phyloP scores from a whole-genome alignment of 2,329 filamentous ascomycete species.

The Ambrosiella cleistominuta region DNA sequence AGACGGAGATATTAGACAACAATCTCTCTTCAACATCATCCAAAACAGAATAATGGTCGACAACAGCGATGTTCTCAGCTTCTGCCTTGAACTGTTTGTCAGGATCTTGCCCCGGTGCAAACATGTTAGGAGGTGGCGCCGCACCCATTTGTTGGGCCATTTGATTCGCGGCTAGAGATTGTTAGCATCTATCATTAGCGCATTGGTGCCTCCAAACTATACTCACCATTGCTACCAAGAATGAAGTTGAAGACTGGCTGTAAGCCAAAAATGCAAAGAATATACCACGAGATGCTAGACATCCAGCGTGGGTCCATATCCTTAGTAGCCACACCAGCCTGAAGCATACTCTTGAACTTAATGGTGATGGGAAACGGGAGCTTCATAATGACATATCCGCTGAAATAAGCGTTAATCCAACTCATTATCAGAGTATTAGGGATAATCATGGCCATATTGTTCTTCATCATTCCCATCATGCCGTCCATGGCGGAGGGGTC shows the following conservation, averaged over 20 bases:
- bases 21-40: slow-evolving; percentile 77
- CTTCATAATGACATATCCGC: slow-evolving; percentile 97
- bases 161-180: slow-evolving; percentile 53
- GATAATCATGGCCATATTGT: slow-evolving; percentile 99
- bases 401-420: slow-evolving; percentile 99
- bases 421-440: slow-evolving; percentile 98
- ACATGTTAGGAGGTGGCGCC: slow-evolving; percentile 60
- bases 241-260: slow-evolving; percentile 97
- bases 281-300: slow-evolving; percentile 97
- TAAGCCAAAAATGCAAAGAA: slow-evolving; percentile 87
- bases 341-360: slow-evolving; percentile 98
- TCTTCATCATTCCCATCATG: slow-evolving; percentile 99
- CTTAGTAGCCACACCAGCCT: slow-evolving; percentile 85
- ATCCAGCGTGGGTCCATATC: slow-evolving; percentile 98
- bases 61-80: slow-evolving; percentile 86
- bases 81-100: slow-evolving; percentile 89
- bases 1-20: slow-evolving; percentile 23
- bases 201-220: neutral
- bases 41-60: slow-evolving; percentile 83
- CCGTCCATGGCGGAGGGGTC: slow-evolving; percentile 96
- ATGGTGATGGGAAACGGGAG: slow-evolving; percentile 92
- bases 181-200: neutral
- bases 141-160: slow-evolving; percentile 81
- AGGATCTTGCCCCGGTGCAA: slow-evolving; percentile 81
- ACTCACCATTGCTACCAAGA: slow-evolving; percentile 76